Base-by-base conservation (phyloP, 306 rosid species). In the Boehmeria nivea region DNA sequence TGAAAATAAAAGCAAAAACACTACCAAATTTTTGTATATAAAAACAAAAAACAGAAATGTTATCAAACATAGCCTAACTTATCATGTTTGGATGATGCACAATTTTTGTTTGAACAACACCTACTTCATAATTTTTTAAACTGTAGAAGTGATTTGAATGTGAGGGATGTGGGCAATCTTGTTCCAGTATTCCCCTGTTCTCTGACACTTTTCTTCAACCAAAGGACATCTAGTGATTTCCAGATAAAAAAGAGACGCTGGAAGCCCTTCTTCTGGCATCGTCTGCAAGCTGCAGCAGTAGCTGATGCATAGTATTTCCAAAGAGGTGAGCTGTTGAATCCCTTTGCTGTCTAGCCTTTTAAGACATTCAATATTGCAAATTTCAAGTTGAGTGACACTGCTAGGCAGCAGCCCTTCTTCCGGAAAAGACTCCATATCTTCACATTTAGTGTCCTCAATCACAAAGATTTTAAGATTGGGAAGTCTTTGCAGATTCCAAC, bases 361-460 rank as follows among this genome's bases (percentile, higher is more conserved):
- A 24, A 34, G 13, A 0, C 17, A 7, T 21, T 9, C 13, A 16
- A 59, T 4, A 1, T 15, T 23, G 0, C 10, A 2, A 0, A 38
- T 51, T 2, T 0, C 0, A n/a, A 63, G 44, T 12, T 0, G 4
- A 0, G 33, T 43, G 21, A 53, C 18, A 12, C 39, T 20, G 1
- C 51, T 2, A 8, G 76, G 68, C 38, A 45, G 34, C 40, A 68
- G 16, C 4, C 48, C 73, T 51, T 60, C 56, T 15, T 60, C 73
- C 0, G 57, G 67, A 43, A 60, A 68, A 6, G 55, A 31, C 25
- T 52, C 45, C 60, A 68, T 12, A 8, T 44, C 23, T 8, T 27
- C 4, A 13, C 5, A 10, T 31, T n/a, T 6, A 10, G 5, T 4
- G 19, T 18, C 34, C 8, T 12, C 16, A 17, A 60, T 49, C 2